These are phyloP conservation scores for Avena eriantha DNA, from an alignment of 176 grass and related monocot species.

Conservation along the genomic window DNA sequence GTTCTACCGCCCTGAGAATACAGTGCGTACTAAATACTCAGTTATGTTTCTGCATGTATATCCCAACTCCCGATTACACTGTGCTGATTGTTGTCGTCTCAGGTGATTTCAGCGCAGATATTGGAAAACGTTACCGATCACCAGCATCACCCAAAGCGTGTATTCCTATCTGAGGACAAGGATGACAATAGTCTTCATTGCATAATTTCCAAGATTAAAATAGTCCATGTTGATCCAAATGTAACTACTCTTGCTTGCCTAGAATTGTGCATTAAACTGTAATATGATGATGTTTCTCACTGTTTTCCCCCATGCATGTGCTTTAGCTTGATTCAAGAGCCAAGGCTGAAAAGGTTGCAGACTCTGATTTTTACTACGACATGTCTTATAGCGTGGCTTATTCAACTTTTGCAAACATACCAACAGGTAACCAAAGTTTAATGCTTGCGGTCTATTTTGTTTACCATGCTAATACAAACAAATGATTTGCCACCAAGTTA, in stretches of 20 bases:
- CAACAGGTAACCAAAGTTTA: conserved; percentile 49
- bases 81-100: not conserved
- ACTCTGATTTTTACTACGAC: conserved; percentile 70
- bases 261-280: not conserved
- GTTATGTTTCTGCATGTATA: not conserved
- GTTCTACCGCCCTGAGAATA: not conserved
- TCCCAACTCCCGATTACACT: not conserved
- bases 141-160: conserved; percentile 53
- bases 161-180: conserved; percentile 84
- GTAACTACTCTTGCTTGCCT: conserved; percentile 47
- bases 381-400: conserved; percentile 78
- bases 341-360: conserved; percentile 43
- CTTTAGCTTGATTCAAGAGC: conserved; percentile 54
- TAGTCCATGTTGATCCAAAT: conserved; percentile 62
- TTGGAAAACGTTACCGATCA: conserved; percentile 39
- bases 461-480: not conserved
- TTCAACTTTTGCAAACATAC: conserved; percentile 76
- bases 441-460: not conserved
- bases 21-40: not conserved
- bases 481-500: not conserved
- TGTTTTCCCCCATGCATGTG: not conserved
- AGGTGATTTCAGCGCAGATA: conserved; percentile 20
- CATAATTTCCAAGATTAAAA: conserved; percentile 64
- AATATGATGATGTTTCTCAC: not conserved
- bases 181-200: conserved; percentile 82